Evolutionary conservation across 495 filamentous ascomycete genomes (phyloP), one percentile per base, ranked within the genome.

Genomic region (Tuber calosporum): DNA sequence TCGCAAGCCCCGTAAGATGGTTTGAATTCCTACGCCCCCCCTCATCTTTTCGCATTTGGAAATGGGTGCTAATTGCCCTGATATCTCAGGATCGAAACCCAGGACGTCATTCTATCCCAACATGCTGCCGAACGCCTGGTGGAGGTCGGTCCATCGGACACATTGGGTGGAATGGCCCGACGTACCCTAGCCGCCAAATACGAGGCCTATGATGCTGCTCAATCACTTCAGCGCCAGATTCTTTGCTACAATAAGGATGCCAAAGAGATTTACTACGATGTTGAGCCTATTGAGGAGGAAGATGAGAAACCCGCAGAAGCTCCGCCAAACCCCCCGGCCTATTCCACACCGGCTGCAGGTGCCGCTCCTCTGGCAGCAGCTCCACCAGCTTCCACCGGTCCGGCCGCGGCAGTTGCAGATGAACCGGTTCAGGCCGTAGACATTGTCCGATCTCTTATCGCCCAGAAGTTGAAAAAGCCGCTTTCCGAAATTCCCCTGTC

Each of bases 171-270:
- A 67, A 99, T 99, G 95, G 95, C 95, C 68, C 95, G 94, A 84
- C 88, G 95, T 75, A 99, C 95, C 41, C 87, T 99, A 43, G 93
- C 94, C 67, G 92, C 94, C 78, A 98, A 98, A 83, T 99, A 99
- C 84, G 96, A 99, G 87, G 94, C 95, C 74, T 97, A 97, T 82
- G 95, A 99, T 84, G 95, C 96, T 40, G 95, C 95, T 40, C 93
- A 93, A 79, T 97, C 93, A 0, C 89, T 97, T 26, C 93, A 97
- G 82, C 89, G 95, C 78, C 94, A 98, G 84, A 98, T 99, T 83
- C 89, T 98, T 58, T 98, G 95, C 86, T 99, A 98, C 86, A 97
- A 96, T 84, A 99, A 99, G 83, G 95, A 99, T 82, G 92, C 93
- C 15, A 97, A 97, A 82, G 95, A 98, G 82, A 99, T 99, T 77